Percentiles rank a stretch among this genome's conserved stretches.
Conservation (phyloP, 805 yeast species). For the Lachancea dasiensis region DNA sequence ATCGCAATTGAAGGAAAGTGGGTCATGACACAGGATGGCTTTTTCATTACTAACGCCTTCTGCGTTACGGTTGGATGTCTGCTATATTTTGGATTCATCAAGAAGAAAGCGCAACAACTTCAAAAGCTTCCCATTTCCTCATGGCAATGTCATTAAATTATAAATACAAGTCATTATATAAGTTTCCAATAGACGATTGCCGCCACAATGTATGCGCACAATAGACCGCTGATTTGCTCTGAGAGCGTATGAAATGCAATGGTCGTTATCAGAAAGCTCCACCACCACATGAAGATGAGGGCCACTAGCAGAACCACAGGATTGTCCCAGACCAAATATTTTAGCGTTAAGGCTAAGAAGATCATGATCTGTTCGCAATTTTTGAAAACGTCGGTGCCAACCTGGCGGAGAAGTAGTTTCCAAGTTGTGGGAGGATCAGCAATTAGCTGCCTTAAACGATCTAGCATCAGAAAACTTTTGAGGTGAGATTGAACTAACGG, state of each 20-base stretch:
- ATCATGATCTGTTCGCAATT: conserved; percentile 2
- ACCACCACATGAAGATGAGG: conserved; percentile 59
- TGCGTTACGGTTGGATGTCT: conserved; percentile 64
- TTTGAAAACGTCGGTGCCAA: conserved; percentile 13
- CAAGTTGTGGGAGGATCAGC: background rate
- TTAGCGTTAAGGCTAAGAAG: conserved; percentile 4
- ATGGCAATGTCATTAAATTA: conserved; percentile 50
- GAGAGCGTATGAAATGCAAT: conserved; percentile 74
- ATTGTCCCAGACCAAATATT: conserved; percentile 19
- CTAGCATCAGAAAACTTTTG: background rate
- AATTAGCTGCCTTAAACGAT: background rate
- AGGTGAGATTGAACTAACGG: background rate
- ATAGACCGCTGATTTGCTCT: conserved; percentile 69
- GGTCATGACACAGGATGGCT: conserved; percentile 63
- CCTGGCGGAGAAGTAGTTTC: conserved; percentile 4
- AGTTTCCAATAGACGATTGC: conserved; percentile 14
- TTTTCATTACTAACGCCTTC: conserved; percentile 65
- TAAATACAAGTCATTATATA: conserved; percentile 1
- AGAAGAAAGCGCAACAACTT: conserved; percentile 51
- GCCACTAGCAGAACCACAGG: conserved; percentile 29
- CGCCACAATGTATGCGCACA: conserved; percentile 48
- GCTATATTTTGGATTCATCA: conserved; percentile 62
- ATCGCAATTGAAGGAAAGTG: conserved; percentile 50
- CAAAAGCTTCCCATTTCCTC: conserved; percentile 68
- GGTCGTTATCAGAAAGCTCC: conserved; percentile 82